Conservation (phyloP, 352 stramenopile genomes). For the Phytophthora ramorum region DNA sequence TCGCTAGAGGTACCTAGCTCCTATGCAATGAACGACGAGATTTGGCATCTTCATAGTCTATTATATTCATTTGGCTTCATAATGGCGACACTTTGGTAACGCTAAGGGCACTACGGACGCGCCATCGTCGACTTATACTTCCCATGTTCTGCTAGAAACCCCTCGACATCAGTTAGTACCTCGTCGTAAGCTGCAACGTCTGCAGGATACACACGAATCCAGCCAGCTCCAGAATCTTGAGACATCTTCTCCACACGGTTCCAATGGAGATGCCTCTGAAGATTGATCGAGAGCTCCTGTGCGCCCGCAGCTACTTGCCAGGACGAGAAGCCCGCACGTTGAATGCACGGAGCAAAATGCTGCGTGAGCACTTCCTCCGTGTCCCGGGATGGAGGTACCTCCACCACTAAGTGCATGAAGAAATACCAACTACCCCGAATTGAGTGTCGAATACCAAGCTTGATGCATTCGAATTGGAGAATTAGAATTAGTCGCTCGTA, state of each 20-base stretch:
- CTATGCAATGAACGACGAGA: slow-evolving; percentile 3
- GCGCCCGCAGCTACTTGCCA: slow-evolving; percentile 88
- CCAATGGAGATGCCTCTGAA: slow-evolving; percentile 89
- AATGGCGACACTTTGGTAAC: slow-evolving; percentile 5
- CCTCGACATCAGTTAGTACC: slow-evolving; percentile 76
- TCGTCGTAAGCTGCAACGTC: slow-evolving; percentile 82
- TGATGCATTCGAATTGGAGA: slow-evolving; percentile 88
- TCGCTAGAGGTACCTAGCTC: slow-evolving; percentile 68
- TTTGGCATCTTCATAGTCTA: slow-evolving; percentile 26
- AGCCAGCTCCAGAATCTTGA: slow-evolving; percentile 82
- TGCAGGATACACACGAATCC: slow-evolving; percentile 87
- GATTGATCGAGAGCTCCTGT: slow-evolving; percentile 88
- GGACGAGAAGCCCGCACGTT: slow-evolving; percentile 80
- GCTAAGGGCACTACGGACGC: slow-evolving; percentile 22
- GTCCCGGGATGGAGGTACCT: slow-evolving; percentile 55
- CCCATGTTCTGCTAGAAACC: slow-evolving; percentile 68
- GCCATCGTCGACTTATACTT: slow-evolving; percentile 35
- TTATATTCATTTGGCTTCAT: slow-evolving; percentile 28
- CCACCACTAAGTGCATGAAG: slow-evolving; percentile 86
- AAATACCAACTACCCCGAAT: slow-evolving; percentile 85
- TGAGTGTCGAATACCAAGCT: slow-evolving; percentile 66
- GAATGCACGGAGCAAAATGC: slow-evolving; percentile 83
- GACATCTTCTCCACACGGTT: slow-evolving; percentile 91
- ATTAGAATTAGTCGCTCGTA: slow-evolving; percentile 90
- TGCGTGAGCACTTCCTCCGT: slow-evolving; percentile 68